phyloP scores from a whole-genome alignment of 495 filamentous ascomycete species.

The Penicillium cataractarum region DNA sequence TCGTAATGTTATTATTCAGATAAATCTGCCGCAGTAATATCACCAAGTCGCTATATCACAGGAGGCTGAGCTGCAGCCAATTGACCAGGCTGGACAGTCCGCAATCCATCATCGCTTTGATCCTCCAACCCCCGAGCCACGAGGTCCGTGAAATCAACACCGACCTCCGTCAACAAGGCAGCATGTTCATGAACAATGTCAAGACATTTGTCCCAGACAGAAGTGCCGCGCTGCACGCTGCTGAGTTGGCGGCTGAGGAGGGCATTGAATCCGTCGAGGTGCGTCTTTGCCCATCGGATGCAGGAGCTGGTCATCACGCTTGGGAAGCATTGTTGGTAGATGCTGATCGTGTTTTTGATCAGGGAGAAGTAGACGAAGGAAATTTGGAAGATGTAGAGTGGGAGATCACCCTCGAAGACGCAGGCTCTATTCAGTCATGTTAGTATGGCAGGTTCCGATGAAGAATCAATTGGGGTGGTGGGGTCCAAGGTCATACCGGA shows the following conservation, averaged over 20 bases:
- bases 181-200: conserved; percentile 80
- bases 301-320: conserved; percentile 84
- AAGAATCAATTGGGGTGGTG: not conserved
- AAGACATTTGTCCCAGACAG: conserved; percentile 81
- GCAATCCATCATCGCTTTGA: conserved; percentile 26
- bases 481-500: conserved; percentile 57
- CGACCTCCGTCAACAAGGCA: conserved; percentile 77
- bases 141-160: conserved; percentile 84
- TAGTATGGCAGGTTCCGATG: not conserved
- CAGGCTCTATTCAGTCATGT: conserved; percentile 63
- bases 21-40: no score
- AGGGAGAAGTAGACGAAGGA: conserved; percentile 95
- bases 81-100: conserved; percentile 31
- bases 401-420: conserved; percentile 90
- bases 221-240: conserved; percentile 68
- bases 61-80: conserved; percentile 16
- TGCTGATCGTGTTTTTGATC: conserved; percentile 85
- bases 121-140: conserved; percentile 49
- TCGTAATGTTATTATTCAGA: conserved; percentile 3
- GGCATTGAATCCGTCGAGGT: conserved; percentile 86
- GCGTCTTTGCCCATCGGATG: conserved; percentile 94
- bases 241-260: conserved; percentile 82
- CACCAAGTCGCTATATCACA: not conserved
- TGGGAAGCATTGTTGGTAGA: conserved; percentile 89
- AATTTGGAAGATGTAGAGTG: conserved; percentile 91